Evolutionary conservation across 148 eudicot species (phyloP).

Genomic region (Linanthus parryae): DNA sequence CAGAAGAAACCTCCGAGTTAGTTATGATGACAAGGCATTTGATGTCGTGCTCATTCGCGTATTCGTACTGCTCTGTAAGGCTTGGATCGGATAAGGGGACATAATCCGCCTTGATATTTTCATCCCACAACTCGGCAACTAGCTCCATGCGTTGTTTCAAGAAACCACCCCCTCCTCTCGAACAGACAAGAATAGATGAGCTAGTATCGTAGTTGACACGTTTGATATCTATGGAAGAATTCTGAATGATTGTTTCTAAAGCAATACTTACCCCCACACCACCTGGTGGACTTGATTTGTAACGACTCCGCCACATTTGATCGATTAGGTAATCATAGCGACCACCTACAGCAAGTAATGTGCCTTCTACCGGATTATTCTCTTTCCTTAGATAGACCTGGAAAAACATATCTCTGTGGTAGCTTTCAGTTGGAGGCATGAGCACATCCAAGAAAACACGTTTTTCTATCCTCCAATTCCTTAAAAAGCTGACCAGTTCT

Average conservation of each 20-base stretch:
- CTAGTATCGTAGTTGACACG: constrained; percentile 53
- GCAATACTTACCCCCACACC: constrained; percentile 95
- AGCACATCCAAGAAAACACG: constrained; percentile 72
- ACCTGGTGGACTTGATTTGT: constrained; percentile 88
- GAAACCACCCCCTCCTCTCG: constrained; percentile 94
- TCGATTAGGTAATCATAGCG: constrained; percentile 77
- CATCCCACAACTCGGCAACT: constrained; percentile 80
- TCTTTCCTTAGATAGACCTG: constrained; percentile 78
- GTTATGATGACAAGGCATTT: constrained; percentile 82
- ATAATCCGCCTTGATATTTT: constrained; percentile 78
- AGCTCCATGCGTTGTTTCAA: constrained; percentile 89
- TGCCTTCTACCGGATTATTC: constrained; percentile 64
- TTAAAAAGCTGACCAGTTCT: constrained; percentile 66
- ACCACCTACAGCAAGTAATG: constrained; percentile 87
- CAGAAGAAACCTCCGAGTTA: constrained; percentile 53
- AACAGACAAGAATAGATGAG: constrained; percentile 61
- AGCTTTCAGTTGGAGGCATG: constrained; percentile 83
- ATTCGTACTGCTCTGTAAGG: constrained; percentile 95
- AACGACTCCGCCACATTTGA: constrained; percentile 39
- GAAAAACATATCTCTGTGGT: constrained; percentile 83
- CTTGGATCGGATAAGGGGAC: constrained; percentile 86
- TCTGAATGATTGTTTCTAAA: constrained; percentile 76
- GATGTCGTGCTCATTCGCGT: constrained; percentile 91
- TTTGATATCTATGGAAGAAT: constrained; percentile 47
- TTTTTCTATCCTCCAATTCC: constrained; percentile 71